phyloP scores from a whole-genome alignment of 495 filamentous ascomycete genomes.

The Penicillium herquei region DNA sequence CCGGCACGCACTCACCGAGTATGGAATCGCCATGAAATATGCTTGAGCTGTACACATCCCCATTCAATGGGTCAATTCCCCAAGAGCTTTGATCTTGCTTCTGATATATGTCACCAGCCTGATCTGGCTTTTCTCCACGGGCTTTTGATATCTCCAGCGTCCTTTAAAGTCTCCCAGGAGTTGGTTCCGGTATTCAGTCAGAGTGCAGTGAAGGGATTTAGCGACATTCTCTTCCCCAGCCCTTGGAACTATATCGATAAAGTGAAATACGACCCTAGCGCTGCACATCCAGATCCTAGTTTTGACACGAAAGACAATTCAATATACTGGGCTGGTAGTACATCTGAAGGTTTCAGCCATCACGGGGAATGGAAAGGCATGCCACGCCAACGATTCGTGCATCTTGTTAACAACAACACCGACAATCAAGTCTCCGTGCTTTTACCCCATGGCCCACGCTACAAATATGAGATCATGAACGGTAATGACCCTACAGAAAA shows the following conservation, averaged over 20 bases:
- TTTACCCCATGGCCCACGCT: constrained; percentile 32
- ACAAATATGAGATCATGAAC: constrained; percentile 38
- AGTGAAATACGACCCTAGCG: constrained; percentile 37
- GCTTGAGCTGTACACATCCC: constrained; percentile 58
- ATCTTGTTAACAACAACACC: constrained; percentile 54
- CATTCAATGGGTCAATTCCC: constrained; percentile 71
- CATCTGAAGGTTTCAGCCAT: constrained; percentile 56
- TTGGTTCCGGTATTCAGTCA: constrained; percentile 74
- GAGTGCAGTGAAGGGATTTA: constrained; percentile 60
- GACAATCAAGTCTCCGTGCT: constrained; percentile 40
- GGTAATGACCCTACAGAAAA: constrained; percentile 27
- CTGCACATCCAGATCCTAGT: constrained; percentile 36
- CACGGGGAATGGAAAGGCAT: constrained; percentile 57
- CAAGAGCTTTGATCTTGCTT: constrained; percentile 60
- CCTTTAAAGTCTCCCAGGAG: constrained; percentile 58
- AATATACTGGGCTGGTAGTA: constrained; percentile 55
- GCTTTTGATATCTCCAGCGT: constrained; percentile 63
- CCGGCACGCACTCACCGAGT: constrained; percentile 45
- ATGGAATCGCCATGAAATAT: constrained; percentile 54
- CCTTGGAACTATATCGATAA: constrained; percentile 54
- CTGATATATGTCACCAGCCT: constrained; percentile 75
- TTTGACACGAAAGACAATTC: constrained; percentile 43
- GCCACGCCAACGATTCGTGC: constrained; percentile 56
- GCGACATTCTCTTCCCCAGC: constrained; percentile 48
- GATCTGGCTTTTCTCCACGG: constrained; percentile 74